Conservation (phyloP, 768 basidiomycete species). For the Tylopilus balloui region DNA sequence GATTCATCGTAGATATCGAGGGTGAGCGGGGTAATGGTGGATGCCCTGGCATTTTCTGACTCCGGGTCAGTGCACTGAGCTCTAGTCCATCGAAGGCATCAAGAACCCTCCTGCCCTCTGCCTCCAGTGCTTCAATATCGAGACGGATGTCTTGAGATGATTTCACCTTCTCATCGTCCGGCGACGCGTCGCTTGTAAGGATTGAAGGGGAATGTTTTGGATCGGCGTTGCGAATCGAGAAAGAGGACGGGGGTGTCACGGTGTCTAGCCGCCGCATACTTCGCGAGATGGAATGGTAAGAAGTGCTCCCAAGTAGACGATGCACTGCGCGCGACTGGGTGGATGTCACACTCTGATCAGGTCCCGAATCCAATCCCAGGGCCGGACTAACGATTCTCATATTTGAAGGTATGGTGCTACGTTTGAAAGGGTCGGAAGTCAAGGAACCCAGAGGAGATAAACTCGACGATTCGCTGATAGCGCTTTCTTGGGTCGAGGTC, state of each 20-base stretch:
- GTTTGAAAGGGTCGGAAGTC: constrained; percentile 34
- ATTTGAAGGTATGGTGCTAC: constrained; percentile 43
- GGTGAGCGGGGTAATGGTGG: constrained; percentile 27
- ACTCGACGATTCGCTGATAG: constrained; percentile 42
- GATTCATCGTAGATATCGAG: constrained; percentile 25
- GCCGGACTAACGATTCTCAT: constrained; percentile 29
- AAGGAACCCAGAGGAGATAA: constrained; percentile 30
- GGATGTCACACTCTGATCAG: constrained; percentile 38
- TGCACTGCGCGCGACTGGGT: constrained; percentile 39
- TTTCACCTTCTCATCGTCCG: constrained; percentile 52
- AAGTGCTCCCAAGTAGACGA: constrained; percentile 18
- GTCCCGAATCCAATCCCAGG: constrained; percentile 34
- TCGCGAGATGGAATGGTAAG: constrained; percentile 41
- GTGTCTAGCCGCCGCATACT: constrained; percentile 42
- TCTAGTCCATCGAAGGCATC: constrained; percentile 81
- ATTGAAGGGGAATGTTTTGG: constrained; percentile 34
- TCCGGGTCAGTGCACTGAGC: constrained; percentile 55
- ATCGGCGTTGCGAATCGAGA: constrained; percentile 33
- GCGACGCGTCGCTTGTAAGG: constrained; percentile 34
- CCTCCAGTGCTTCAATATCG: constrained; percentile 66
- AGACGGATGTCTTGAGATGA: constrained; percentile 60
- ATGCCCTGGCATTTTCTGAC: constrained; percentile 23
- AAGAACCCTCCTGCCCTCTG: constrained; percentile 63
- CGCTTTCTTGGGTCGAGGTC: constrained; percentile 42
- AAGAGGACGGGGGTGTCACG: constrained; percentile 56